Evolutionary conservation across 768 basidiomycete species (phyloP), one percentile per base, ranked within the genome.

Genomic region (Rhizopogon vinicolor): DNA sequence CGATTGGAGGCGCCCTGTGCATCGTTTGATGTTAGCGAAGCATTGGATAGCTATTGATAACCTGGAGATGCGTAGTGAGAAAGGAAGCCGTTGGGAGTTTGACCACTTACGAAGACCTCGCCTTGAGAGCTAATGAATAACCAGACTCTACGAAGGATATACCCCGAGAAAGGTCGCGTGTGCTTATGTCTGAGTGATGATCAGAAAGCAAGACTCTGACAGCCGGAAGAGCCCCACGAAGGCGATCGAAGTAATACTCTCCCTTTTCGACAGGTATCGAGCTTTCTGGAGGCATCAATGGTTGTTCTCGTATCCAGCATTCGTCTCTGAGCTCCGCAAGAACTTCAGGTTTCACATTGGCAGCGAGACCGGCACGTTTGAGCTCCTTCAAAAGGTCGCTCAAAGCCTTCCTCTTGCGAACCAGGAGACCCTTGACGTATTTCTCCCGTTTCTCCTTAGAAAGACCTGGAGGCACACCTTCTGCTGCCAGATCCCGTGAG

Each of bases 341-440:
- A 25, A 86, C 66, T 22, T 89, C 87, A 1, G 91, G 81, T 64
- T 87, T 89, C 50, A 91, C 72, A 51, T 82, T 88, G 41, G 76
- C 70, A 0, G 91, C 75, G 51, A 98, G 77, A 18, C 97, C 97
- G 18, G 82, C 75, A 1, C 81, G 79, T 67, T 91, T 91, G 52
- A 97, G 74, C 64, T 94, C 93, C 69, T 93, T 96, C 58, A 97
- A 74, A 18, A 97, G 75, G 65, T 98, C 94, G 28, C 88, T 86
- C 82, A 87, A 93, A 0, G 94, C 94, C 65, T 91, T 91, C 58
- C 89, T 77, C 74, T 98, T 99, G 46, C 91, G 82, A 3, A 82
- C 81, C 41, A 89, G 75, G 9, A 98, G 71, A 19, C 85, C 82
- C 67, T 94, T 95, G 52, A 72, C 77, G 60, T 78, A 81, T 72